Evolutionary conservation across 2,329 filamentous ascomycete species (phyloP), one percentile per base, ranked within the genome.

Genomic region (Alternaria novae-zelandiae): DNA sequence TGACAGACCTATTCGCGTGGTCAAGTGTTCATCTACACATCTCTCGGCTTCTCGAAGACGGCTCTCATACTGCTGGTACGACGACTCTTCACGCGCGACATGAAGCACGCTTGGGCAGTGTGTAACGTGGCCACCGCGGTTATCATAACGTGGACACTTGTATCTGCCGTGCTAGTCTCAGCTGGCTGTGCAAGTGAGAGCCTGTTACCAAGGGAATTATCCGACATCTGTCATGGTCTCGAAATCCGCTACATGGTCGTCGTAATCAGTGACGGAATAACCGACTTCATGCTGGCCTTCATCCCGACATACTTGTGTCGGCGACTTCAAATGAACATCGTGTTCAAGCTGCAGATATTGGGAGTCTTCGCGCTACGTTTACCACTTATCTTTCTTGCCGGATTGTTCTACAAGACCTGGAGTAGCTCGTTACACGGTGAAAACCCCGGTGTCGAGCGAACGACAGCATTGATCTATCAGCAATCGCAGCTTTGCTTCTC

Each of bases 71-170:
- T 76, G n/a, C 64, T 78, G 6, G 68, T 75, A 30, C 71, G 68
- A 45, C 70, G 76, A 3, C 57, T 78, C 2, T 78, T 77, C 59
- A 72, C 67, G 6, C 62, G 69, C 6, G 75, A 78, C 54, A 72
- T 73, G 65, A 69, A 64, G 51, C 58, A 56, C 25, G 69, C 70
- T 10, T 71, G 71, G 67, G 44, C 66, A 8, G 63, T 72, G 1
- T 77, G 74, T 32, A 72, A 76, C 32, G 41, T 69, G 20, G 53
- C 71, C 20, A 65, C 61, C 10, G 70, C 15, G 7, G 9, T 65
- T 13, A 62, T 70, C 26, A 12, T 65, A 3, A 15, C 65, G 6
- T 78, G 75, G 72, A 75, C 71, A 21, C 45, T 49, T 2, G 45
- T 28, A 17, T 49, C 45, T 4, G 23, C 45, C 0, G 45, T 49